Evolutionary conservation across 2,329 filamentous ascomycete species (phyloP).

Genomic region (Pseudogymnoascus sp.): DNA sequence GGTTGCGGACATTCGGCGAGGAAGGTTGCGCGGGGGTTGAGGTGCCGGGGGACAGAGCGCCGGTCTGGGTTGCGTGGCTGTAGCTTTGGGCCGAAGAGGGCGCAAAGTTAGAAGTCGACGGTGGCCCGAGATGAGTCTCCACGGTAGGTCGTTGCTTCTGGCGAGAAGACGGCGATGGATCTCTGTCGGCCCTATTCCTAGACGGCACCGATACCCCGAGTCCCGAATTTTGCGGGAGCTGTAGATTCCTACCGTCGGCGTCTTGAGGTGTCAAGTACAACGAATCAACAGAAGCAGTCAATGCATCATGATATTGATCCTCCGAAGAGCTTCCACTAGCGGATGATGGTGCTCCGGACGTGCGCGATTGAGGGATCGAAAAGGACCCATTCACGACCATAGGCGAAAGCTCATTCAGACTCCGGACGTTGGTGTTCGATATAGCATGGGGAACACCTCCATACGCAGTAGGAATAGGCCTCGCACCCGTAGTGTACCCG

Average conservation of each 20-base stretch:
- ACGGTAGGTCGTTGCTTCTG: not conserved
- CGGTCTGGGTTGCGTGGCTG: not conserved
- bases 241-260: not conserved
- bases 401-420: conserved; percentile 22
- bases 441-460: conserved; percentile 19
- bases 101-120: not conserved
- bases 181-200: not conserved
- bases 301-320: conserved; percentile 20
- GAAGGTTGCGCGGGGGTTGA: not conserved
- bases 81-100: not conserved
- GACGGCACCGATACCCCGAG: not conserved
- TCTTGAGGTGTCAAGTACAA: conserved; percentile 12
- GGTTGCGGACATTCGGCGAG: not conserved
- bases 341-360: conserved; percentile 22
- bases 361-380: conserved; percentile 19
- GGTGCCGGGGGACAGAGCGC: not conserved
- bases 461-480: conserved; percentile 19
- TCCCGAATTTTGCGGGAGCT: not conserved
- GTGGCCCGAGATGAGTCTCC: not conserved
- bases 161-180: not conserved
- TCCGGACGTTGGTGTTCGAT: conserved; percentile 21
- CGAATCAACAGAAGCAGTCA: conserved; percentile 21
- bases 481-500: conserved; percentile 22
- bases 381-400: conserved; percentile 27
- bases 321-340: conserved; percentile 21